Conservation (phyloP, 495 filamentous ascomycete genomes). For the Hypoxylon lenormandii region DNA sequence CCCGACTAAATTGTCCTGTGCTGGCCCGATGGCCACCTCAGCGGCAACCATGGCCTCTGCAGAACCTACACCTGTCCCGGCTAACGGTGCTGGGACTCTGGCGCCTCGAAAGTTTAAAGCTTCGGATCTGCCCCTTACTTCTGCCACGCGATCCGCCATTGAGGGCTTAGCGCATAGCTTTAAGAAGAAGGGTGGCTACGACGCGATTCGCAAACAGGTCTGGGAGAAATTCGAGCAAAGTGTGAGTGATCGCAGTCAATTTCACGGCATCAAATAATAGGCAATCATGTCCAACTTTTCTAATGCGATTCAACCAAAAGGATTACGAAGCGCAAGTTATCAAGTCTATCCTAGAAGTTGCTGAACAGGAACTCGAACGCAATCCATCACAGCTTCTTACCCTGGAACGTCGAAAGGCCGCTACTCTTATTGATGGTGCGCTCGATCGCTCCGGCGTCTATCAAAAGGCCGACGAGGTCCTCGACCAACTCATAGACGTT, state of each 20-base stretch:
- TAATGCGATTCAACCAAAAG: slow-evolving; percentile 56
- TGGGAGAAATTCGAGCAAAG: slow-evolving; percentile 83
- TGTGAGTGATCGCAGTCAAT: slow-evolving; percentile 61
- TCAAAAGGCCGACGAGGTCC: slow-evolving; percentile 73
- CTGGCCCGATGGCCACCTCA: slow-evolving; percentile 47
- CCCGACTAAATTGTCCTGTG: slow-evolving; percentile 8
- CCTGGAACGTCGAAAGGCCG: slow-evolving; percentile 81
- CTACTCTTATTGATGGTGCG: slow-evolving; percentile 85
- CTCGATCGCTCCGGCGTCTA: slow-evolving; percentile 86
- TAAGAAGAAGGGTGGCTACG: slow-evolving; percentile 92
- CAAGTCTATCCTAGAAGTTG: slow-evolving; percentile 73
- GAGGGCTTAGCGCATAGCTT: slow-evolving; percentile 82
- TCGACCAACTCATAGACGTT: slow-evolving; percentile 75
- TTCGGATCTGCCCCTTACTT: slow-evolving; percentile 81
- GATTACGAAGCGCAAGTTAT: slow-evolving; percentile 75
- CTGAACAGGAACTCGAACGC: slow-evolving; percentile 83
- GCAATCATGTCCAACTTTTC: neutral
- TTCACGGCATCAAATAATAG: neutral
- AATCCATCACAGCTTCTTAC: slow-evolving; percentile 78
- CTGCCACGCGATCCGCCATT: slow-evolving; percentile 77
- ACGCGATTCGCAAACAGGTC: slow-evolving; percentile 80
- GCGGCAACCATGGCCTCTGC: slow-evolving; percentile 58
- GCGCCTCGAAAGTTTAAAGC: slow-evolving; percentile 80
- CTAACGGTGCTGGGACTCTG: slow-evolving; percentile 55
- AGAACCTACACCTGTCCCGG: slow-evolving; percentile 53